Evolutionary conservation across 352 stramenopile genomes (phyloP).

Genomic region (Pseudoperonospora humuli): DNA sequence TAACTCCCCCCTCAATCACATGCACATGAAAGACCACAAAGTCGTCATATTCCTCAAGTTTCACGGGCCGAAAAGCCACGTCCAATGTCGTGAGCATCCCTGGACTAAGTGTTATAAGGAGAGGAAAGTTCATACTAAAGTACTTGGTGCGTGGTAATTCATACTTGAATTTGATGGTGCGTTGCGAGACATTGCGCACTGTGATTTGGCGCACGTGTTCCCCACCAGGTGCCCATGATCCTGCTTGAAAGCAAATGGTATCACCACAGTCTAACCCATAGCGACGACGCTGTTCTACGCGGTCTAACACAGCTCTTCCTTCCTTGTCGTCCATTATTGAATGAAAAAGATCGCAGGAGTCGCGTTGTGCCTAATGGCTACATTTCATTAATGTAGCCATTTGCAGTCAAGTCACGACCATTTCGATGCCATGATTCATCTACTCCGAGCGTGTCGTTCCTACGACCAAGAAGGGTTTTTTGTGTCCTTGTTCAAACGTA

Average conservation of each 20-base stretch:
- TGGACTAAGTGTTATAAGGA: constrained; percentile 80
- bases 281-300: no score
- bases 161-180: constrained; percentile 90
- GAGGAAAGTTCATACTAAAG: constrained; percentile 92
- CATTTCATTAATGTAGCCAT: no score
- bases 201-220: constrained; percentile 87
- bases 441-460: no score
- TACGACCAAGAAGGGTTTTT: no score
- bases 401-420: no score
- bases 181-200: constrained; percentile 87
- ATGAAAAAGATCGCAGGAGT: no score
- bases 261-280: no score
- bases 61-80: constrained; percentile 86
- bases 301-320: no score
- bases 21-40: constrained; percentile 86
- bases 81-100: constrained; percentile 83
- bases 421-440: no score
- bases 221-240: constrained; percentile 84
- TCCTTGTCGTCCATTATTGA: no score
- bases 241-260: constrained; percentile 79
- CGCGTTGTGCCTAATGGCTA: no score
- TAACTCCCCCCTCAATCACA: constrained; percentile 70
- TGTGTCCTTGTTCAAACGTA: no score
- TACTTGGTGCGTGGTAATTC: constrained; percentile 88
- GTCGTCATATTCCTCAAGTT: constrained; percentile 88